Evolutionary conservation across 495 filamentous ascomycete genomes (phyloP).

Genomic region (Aspergillus diversus): DNA sequence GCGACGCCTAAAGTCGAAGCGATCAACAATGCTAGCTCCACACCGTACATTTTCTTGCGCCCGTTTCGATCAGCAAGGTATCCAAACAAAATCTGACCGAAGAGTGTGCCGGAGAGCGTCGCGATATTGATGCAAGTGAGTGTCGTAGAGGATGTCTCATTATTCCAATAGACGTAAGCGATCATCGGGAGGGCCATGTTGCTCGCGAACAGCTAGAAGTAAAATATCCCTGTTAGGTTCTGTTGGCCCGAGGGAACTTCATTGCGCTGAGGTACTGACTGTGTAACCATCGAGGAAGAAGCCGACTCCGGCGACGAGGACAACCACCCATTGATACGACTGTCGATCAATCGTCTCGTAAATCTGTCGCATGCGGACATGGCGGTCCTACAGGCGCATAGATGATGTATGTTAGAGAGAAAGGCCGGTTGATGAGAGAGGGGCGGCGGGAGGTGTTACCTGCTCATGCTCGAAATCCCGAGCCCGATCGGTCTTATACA

Average conservation of each 20-base stretch:
- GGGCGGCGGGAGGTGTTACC: constrained; percentile 24
- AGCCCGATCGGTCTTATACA: constrained; percentile 54
- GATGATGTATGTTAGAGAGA: neutral
- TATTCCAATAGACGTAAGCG: constrained; percentile 63
- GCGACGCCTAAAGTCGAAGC: constrained; percentile 59
- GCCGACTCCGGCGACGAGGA: constrained; percentile 64
- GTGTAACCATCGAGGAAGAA: constrained; percentile 73
- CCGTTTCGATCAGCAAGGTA: constrained; percentile 63
- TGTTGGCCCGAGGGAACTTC: neutral
- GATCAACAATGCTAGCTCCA: constrained; percentile 64
- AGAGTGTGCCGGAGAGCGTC: constrained; percentile 59
- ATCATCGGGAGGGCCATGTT: constrained; percentile 67
- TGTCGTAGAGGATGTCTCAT: constrained; percentile 41
- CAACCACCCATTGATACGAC: constrained; percentile 51
- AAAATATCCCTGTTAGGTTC: constrained; percentile 2
- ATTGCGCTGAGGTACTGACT: constrained; percentile 39
- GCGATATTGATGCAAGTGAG: constrained; percentile 60
- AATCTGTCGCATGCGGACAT: constrained; percentile 52
- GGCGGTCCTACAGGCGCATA: constrained; percentile 41
- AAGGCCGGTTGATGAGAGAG: neutral
- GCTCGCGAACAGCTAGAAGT: constrained; percentile 57
- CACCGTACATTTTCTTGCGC: constrained; percentile 65
- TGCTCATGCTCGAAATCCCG: constrained; percentile 55
- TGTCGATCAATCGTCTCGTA: constrained; percentile 55
- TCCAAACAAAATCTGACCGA: constrained; percentile 67